These are phyloP conservation scores for Areca catechu DNA, from an alignment of 176 grass and related monocot genomes.

Conservation along the genomic window DNA sequence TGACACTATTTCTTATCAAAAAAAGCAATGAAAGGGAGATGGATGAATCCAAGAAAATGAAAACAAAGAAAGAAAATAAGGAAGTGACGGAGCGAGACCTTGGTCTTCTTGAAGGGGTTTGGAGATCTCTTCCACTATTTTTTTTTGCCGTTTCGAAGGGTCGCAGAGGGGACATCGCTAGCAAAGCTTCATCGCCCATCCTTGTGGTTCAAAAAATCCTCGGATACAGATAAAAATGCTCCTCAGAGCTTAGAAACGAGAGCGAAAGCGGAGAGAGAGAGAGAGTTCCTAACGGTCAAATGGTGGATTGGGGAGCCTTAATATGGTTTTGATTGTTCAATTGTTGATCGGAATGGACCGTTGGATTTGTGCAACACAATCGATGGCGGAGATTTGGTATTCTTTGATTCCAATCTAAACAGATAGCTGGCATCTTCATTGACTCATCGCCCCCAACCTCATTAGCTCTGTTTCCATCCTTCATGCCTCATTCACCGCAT, in stretches of 20 bases:
- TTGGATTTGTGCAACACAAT: too few relatives aligned
- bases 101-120: background rate
- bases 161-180: background rate
- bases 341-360: background rate
- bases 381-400: too few relatives aligned
- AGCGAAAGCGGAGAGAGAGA: constrained; percentile 1
- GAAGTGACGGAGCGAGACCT: constrained; percentile 10
- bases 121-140: background rate
- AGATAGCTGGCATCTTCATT: too few relatives aligned
- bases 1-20: too few relatives aligned
- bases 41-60: too few relatives aligned
- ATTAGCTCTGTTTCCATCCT: too few relatives aligned
- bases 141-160: too few relatives aligned
- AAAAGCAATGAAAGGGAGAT: too few relatives aligned
- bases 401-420: too few relatives aligned
- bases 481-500: too few relatives aligned
- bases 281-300: constrained; percentile 23
- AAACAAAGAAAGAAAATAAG: background rate
- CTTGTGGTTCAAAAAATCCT: too few relatives aligned
- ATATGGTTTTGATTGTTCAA: constrained; percentile 22
- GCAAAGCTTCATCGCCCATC: constrained; percentile 19
- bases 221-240: background rate
- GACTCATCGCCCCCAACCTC: too few relatives aligned
- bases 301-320: background rate
- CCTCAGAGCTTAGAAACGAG: background rate